phyloP scores from a whole-genome alignment of 108 stramenopile genomes.

The Nannochloropsis granulata region DNA sequence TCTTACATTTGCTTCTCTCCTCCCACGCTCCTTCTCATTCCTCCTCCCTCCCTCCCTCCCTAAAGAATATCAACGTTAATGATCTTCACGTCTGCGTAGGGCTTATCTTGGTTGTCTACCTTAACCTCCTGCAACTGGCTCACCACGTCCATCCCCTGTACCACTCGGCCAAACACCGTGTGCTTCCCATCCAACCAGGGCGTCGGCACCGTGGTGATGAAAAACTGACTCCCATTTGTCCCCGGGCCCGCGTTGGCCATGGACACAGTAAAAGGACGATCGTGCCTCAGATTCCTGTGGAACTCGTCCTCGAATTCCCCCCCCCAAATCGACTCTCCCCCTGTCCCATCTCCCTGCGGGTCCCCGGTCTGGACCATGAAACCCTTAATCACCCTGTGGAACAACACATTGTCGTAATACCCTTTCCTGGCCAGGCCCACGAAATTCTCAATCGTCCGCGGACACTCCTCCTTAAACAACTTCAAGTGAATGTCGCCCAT shows the following conservation, averaged over 20 bases:
- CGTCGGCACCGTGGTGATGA: conserved; percentile 84
- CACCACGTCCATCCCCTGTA: conserved; percentile 83
- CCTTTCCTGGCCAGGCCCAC: conserved; percentile 64
- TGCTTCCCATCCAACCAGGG: conserved; percentile 93
- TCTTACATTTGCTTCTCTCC: background rate
- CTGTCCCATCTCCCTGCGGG: conserved; percentile 97
- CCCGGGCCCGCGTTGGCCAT: conserved; percentile 90
- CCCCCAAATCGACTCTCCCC: conserved; percentile 98
- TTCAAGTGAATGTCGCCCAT: conserved; percentile 87
- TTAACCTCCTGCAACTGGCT: conserved; percentile 35
- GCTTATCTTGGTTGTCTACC: conserved; percentile 85
- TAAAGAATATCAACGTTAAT: conserved; percentile 45
- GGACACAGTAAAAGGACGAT: conserved; percentile 82
- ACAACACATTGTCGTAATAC: conserved; percentile 93
- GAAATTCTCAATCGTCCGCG: conserved; percentile 88
- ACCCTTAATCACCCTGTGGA: conserved; percentile 67
- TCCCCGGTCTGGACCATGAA: conserved; percentile 98
- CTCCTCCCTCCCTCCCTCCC: background rate
- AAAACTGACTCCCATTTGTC: conserved; percentile 58
- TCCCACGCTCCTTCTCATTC: background rate
- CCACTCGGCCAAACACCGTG: conserved; percentile 93
- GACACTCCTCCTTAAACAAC: conserved; percentile 63
- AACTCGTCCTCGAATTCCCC: conserved; percentile 99
- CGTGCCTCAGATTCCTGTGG: conserved; percentile 60
- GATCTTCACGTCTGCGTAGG: conserved; percentile 75